Conservation (phyloP, 2,329 filamentous ascomycete species). For the Alternaria postmessia region DNA sequence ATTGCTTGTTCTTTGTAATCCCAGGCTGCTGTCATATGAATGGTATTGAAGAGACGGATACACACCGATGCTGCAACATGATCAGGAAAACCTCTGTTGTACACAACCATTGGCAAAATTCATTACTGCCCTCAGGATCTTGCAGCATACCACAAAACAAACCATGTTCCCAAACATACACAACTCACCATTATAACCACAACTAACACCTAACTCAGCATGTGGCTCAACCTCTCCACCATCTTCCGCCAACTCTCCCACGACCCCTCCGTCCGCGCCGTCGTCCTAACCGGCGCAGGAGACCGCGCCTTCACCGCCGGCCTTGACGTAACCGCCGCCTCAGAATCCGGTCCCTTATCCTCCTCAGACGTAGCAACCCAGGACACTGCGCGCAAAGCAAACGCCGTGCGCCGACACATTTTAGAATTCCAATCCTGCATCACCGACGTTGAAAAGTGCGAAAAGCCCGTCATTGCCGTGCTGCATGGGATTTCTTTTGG, state of each 20-base stretch:
- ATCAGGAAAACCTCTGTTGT: no score
- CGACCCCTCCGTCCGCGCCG: conserved; percentile 75
- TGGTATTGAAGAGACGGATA: no score
- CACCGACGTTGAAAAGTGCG: conserved; percentile 79
- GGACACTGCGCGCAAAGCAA: conserved; percentile 69
- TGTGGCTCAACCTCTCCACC: conserved; percentile 82
- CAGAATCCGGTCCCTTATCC: conserved; percentile 58
- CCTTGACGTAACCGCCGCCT: conserved; percentile 78
- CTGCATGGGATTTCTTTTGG: conserved; percentile 50
- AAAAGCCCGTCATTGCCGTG: conserved; percentile 67
- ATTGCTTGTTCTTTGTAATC: no score
- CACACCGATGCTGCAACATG: no score
- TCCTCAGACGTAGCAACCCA: conserved; percentile 30
- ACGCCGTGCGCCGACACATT: conserved; percentile 69
- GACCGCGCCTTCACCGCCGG: conserved; percentile 86
- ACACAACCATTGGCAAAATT: no score
- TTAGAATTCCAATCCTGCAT: conserved; percentile 83
- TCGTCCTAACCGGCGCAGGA: conserved; percentile 83
- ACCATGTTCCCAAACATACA: no score
- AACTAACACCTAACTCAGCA: conserved; percentile 54
- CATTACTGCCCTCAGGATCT: no score
- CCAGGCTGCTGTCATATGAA: no score
- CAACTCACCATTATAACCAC: neutral
- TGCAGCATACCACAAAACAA: no score
- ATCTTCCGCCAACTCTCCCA: conserved; percentile 77